phyloP scores from a whole-genome alignment of 2,329 filamentous ascomycete genomes.

The Alternaria novae-zelandiae region DNA sequence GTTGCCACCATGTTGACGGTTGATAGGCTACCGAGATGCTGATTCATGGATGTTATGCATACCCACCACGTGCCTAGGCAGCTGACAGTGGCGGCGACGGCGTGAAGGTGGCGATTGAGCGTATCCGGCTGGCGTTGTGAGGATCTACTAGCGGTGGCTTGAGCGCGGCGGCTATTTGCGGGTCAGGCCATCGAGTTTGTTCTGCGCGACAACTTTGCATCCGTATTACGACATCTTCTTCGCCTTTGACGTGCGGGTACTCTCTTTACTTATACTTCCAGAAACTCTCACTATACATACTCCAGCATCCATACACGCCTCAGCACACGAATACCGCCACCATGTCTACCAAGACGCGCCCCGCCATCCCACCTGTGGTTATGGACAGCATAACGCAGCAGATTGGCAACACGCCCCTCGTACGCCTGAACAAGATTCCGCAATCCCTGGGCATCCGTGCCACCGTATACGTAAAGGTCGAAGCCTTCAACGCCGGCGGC shows the following conservation, averaged over 20 bases:
- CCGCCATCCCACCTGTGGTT: conserved; percentile 61
- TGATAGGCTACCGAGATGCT: not conserved
- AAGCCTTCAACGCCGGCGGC: conserved; percentile 92
- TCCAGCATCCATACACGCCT: not conserved
- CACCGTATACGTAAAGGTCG: conserved; percentile 87
- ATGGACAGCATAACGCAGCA: conserved; percentile 79
- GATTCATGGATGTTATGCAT: not conserved
- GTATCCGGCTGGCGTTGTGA: not conserved
- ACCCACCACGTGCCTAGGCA: not conserved
- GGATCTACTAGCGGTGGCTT: conserved; percentile 15
- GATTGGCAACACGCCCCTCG: conserved; percentile 95
- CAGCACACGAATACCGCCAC: conserved; percentile 9
- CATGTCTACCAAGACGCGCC: conserved; percentile 58
- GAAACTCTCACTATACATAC: not conserved
- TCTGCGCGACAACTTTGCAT: conserved; percentile 17
- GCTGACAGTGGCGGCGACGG: not conserved
- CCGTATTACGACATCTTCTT: not conserved
- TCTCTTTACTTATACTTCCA: not conserved
- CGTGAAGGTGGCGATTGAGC: not conserved
- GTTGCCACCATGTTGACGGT: not conserved
- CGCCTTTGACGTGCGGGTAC: conserved; percentile 4
- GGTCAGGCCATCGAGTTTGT: conserved; percentile 15
- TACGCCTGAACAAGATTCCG: conserved; percentile 90
- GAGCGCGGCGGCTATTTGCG: conserved; percentile 22
- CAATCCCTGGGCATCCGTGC: conserved; percentile 88